A percentile compares a stretch with the other conserved stretches of the same genome.
Conservation (phyloP, 306 rosid genomes). For the Cicer bijugum region DNA sequence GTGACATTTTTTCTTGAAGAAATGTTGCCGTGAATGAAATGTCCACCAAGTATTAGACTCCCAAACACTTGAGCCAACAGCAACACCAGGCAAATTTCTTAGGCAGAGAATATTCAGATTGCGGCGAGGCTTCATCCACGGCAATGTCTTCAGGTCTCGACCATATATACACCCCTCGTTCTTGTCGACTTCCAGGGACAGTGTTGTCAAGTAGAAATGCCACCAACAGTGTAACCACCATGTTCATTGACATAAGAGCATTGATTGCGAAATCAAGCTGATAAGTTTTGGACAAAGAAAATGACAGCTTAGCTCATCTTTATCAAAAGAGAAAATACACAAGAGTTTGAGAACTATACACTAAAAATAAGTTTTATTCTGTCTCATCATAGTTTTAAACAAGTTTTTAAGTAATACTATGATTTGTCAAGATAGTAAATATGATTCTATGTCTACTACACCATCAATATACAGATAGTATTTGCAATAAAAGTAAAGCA, state of each 20-base stretch:
- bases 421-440: not conserved
- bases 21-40: not conserved
- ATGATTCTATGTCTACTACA: not conserved
- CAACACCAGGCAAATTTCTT: constrained; percentile 53
- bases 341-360: not conserved
- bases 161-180: constrained; percentile 86
- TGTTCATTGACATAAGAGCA: constrained; percentile 85
- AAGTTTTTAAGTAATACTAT: not conserved
- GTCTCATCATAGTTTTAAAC: not conserved
- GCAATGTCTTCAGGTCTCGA: constrained; percentile 62
- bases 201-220: constrained; percentile 84
- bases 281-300: constrained; percentile 40
- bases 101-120: constrained; percentile 74
- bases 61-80: constrained; percentile 60
- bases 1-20: constrained; percentile 22
- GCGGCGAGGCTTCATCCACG: constrained; percentile 63
- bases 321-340: not conserved
- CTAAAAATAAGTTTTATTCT: not conserved
- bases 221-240: constrained; percentile 85
- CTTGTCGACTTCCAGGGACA: constrained; percentile 79
- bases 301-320: constrained; percentile 45
- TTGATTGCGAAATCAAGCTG: constrained; percentile 91
- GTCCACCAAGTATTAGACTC: constrained; percentile 45
- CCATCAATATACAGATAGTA: too few species aligned
- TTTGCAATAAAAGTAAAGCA: constrained; percentile 5